Percentiles rank a stretch among this genome's conserved stretches.
These are phyloP conservation scores for Thalassiosira livingstoniorum DNA, from an alignment of 352 stramenopile species.

Conservation along the genomic window DNA sequence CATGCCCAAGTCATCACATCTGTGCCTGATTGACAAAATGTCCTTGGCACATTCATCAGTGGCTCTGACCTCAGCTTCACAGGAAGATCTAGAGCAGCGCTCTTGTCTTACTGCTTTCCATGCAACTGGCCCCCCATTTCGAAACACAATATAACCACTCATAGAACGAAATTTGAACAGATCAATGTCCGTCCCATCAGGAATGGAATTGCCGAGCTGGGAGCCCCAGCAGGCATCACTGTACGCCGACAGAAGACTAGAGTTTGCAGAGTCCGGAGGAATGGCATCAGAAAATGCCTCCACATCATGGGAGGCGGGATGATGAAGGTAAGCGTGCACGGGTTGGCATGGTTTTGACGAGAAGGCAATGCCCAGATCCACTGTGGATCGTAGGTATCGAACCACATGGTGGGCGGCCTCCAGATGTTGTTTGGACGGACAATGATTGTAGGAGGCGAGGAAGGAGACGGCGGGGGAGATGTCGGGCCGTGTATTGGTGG, in stretches of 20 bases:
- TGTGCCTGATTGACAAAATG: neutral
- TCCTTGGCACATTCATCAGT: slow-evolving; percentile 11
- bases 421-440: neutral
- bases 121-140: neutral
- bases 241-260: neutral
- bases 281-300: slow-evolving; percentile 10
- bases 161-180: slow-evolving; percentile 8
- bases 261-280: neutral
- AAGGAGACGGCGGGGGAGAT: slow-evolving; percentile 10
- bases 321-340: neutral
- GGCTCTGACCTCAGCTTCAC: neutral
- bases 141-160: neutral
- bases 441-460: slow-evolving; percentile 7
- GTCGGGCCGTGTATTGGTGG: slow-evolving; percentile 2
- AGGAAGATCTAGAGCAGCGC: neutral
- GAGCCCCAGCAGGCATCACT: neutral
- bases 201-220: neutral
- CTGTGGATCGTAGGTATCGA: slow-evolving; percentile 3
- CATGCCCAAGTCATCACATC: slow-evolving; percentile 1
- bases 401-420: neutral
- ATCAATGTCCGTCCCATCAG: neutral
- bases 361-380: neutral
- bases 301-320: slow-evolving; percentile 1
- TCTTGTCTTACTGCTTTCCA: neutral
- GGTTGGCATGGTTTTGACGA: neutral